A percentile compares a stretch with the other conserved stretches of the same genome.
phyloP scores from a whole-genome alignment of 352 stramenopile genomes.

The Stramenopiles sp. region DNA sequence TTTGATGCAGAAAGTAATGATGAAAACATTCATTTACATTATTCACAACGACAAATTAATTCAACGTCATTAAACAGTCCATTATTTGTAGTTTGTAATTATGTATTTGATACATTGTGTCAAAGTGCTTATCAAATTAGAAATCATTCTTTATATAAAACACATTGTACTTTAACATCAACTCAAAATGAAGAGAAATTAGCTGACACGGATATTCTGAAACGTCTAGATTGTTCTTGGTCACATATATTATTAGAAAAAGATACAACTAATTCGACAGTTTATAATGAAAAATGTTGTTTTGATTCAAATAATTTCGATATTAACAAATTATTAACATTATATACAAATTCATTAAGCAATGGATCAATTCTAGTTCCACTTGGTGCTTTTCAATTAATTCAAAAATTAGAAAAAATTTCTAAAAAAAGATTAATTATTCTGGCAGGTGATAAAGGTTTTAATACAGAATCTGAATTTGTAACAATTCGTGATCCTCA shows the following conservation, averaged over 20 bases:
- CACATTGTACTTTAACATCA: not conserved
- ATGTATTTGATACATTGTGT: constrained; percentile 18
- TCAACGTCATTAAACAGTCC: constrained; percentile 14
- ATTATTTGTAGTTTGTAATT: constrained; percentile 17
- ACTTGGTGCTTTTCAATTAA: not conserved
- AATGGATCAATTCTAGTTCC: constrained; percentile 8
- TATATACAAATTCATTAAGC: no score
- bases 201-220: not conserved
- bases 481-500: constrained; percentile 31
- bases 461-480: not conserved
- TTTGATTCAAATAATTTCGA: no score
- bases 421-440: constrained; percentile 10
- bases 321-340: no score
- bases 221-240: not conserved
- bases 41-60: constrained; percentile 12
- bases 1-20: constrained; percentile 7
- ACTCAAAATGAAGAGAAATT: constrained; percentile 4
- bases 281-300: no score
- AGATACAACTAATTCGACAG: no score
- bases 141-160: constrained; percentile 1
- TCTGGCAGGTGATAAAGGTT: constrained; percentile 14
- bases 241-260: not conserved
- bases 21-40: constrained; percentile 13
- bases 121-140: constrained; percentile 13
- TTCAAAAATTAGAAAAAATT: not conserved